These are phyloP conservation scores for Neofusicoccum laricinum DNA, from an alignment of 2,329 filamentous ascomycete species.

Conservation along the genomic window DNA sequence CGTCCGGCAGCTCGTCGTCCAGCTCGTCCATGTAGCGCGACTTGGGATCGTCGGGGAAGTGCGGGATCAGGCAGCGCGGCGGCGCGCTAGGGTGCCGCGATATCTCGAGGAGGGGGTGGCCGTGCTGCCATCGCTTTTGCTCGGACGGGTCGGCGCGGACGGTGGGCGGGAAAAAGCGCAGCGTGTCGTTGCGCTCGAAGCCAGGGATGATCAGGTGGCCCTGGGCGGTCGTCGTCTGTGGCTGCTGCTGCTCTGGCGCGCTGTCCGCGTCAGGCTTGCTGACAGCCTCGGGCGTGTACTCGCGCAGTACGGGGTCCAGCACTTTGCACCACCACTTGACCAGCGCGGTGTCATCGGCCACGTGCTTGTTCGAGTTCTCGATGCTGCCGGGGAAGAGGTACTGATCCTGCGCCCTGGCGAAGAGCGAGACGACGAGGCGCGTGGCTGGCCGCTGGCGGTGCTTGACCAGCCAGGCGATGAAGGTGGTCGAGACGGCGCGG, in stretches of 20 bases:
- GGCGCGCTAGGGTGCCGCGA: conserved; percentile 67
- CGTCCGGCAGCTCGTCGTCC: conserved; percentile 67
- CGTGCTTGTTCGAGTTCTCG: conserved; percentile 81
- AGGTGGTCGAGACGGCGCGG: conserved; percentile 68
- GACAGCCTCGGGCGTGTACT: conserved; percentile 42
- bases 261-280: conserved; percentile 20
- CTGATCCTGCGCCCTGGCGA: conserved; percentile 86
- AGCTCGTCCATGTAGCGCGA: conserved; percentile 83
- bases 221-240: conserved; percentile 46
- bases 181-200: conserved; percentile 75
- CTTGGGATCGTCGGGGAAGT: conserved; percentile 94
- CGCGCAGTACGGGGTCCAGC: conserved; percentile 69
- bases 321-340: conserved; percentile 96
- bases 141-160: conserved; percentile 38
- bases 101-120: conserved; percentile 72
- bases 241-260: conserved; percentile 26
- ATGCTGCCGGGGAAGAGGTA: conserved; percentile 93
- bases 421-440: conserved; percentile 79
- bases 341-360: conserved; percentile 83
- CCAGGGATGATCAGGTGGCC: conserved; percentile 87
- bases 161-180: conserved; percentile 68
- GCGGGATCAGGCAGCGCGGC: conserved; percentile 79
- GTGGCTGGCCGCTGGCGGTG: conserved; percentile 62
- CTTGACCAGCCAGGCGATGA: conserved; percentile 71
- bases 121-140: conserved; percentile 51